Evolutionary conservation across 768 basidiomycete species (phyloP), one percentile per base, ranked within the genome.

Genomic region (Tylopilus felleus): DNA sequence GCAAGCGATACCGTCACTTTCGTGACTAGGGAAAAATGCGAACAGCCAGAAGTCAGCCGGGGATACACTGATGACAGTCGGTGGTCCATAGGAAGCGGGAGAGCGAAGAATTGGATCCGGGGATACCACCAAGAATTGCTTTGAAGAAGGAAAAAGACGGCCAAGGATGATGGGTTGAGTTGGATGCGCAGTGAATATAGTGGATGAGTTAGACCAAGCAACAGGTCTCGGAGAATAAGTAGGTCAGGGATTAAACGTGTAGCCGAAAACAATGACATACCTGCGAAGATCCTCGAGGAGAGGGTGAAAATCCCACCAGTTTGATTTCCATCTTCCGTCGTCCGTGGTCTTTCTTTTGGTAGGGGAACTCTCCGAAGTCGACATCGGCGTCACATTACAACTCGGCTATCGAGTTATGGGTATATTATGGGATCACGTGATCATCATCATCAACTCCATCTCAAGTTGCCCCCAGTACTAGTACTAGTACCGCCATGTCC

Each of bases 241-340:
- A 28, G 19, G 33, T 63, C 36, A 59, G 38, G 7, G 27, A 14
- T n/a, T 13, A 19, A 7, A 25, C 12, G 10, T 33, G 27, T 22
- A 0, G 17, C 22, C 0, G 27, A 33, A 46, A 22, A 48, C 4
- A 23, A 1, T 27, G 42, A 65, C 72, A 45, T 57, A 84, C 88
- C 80, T 77, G 57, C 74, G 73, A 3, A 79, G 72, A 33, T 78
- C 74, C 63, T 88, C 87, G 6, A 78, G 70, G 38, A 88, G 72
- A 25, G 85, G 80, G 55, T 80, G 74, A 39, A 85, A 76, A 57
- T 90, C 85, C 86, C 86, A 90, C 88, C 88, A 90, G 27, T 80
- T 80, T 27, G 82, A 65, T 22, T 79, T 77, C 83, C 84, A 88
- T 45, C 74, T 74, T 23, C 69, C 71, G 50, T 74, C 75, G 58